Conservation (phyloP, 2,329 filamentous ascomycete genomes). For the Ceratocystis lukuohia region DNA sequence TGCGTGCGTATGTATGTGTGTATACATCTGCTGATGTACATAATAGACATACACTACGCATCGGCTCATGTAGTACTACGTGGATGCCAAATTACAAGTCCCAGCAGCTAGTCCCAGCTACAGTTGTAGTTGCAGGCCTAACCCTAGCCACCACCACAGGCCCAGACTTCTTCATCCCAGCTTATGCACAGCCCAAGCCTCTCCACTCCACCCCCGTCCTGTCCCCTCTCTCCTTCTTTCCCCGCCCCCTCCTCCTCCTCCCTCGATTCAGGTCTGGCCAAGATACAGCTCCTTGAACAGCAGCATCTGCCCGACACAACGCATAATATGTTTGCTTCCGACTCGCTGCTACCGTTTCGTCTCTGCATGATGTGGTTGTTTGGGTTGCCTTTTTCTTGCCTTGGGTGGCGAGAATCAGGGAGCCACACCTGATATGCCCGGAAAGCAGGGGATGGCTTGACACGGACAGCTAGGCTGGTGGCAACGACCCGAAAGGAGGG, state of each 20-base stretch:
- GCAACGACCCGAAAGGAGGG: neutral
- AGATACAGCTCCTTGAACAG: neutral
- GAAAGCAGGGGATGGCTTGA: neutral
- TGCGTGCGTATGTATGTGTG: too few relatives aligned
- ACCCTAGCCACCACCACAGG: too few relatives aligned
- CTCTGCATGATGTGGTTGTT: too few relatives aligned
- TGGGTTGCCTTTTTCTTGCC: neutral
- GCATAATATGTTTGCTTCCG: neutral
- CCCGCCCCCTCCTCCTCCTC: neutral
- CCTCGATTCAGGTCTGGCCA: neutral
- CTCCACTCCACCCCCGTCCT: neutral
- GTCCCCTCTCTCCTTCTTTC: neutral
- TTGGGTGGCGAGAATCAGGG: neutral
- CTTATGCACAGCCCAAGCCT: neutral
- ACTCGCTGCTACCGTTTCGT: too few relatives aligned
- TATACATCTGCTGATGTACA: too few relatives aligned
- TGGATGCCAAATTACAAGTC: neutral
- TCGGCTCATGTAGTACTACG: neutral
- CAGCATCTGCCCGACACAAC: neutral
- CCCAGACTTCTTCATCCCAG: neutral
- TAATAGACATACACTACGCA: neutral
- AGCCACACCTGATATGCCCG: neutral
- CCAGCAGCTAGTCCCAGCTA: neutral
- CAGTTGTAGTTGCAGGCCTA: too few relatives aligned
- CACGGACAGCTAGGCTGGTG: neutral